A percentile compares a stretch with the other conserved stretches of the same genome.
phyloP scores from a whole-genome alignment of 1,284 basidiomycete genomes.

The Xerocomus alliaceus region DNA sequence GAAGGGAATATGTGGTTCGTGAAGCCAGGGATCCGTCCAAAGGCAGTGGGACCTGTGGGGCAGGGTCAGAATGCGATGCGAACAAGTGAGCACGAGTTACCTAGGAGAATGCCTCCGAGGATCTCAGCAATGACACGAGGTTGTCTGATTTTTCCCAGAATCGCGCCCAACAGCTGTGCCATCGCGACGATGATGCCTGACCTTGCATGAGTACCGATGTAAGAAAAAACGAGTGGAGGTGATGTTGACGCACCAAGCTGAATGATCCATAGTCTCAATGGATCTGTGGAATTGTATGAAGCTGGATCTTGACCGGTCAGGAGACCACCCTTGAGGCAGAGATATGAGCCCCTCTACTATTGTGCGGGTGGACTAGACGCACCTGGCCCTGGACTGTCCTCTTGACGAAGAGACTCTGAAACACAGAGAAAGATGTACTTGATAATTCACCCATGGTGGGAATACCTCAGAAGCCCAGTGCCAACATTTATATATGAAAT shows the following conservation, averaged over 20 bases:
- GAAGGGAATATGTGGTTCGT: constrained; percentile 82
- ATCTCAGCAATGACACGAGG: constrained; percentile 90
- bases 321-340: constrained; percentile 63
- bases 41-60: constrained; percentile 71
- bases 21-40: constrained; percentile 81
- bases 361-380: constrained; percentile 2
- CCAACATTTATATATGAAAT: no score
- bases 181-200: constrained; percentile 65
- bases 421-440: constrained; percentile 43
- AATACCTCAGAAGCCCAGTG: no score
- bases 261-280: constrained; percentile 88
- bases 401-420: constrained; percentile 39
- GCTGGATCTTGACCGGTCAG: constrained; percentile 77
- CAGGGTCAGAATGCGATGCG: neutral
- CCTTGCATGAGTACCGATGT: neutral
- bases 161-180: constrained; percentile 77
- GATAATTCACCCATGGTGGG: constrained; percentile 49
- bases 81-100: constrained; percentile 39
- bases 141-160: constrained; percentile 77
- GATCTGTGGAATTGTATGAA: constrained; percentile 67
- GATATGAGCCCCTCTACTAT: neutral
- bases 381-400: constrained; percentile 52
- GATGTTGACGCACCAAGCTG: constrained; percentile 69
- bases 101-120: constrained; percentile 88
- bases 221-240: neutral